Conservation (phyloP, 345 rosid genomes). For the Angophora floribunda region DNA sequence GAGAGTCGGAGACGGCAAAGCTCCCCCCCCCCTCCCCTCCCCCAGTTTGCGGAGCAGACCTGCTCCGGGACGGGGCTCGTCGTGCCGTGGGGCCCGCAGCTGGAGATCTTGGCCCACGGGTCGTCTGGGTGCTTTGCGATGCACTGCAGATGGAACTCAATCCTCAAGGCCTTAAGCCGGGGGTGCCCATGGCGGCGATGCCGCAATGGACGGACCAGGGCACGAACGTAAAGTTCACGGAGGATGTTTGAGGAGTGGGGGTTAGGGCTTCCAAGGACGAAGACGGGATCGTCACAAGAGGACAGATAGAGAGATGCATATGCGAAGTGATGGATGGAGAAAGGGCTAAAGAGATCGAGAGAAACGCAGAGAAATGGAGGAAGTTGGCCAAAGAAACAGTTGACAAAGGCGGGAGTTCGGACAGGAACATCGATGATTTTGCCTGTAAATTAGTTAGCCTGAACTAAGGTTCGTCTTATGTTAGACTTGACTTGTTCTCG, state of each 20-base stretch:
- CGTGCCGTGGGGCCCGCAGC: slow-evolving; percentile 13
- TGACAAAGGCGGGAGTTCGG: slow-evolving; percentile 19
- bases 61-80: background rate
- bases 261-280: slow-evolving; percentile 1
- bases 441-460: background rate
- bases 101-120: slow-evolving; percentile 19
- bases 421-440: slow-evolving; percentile 16
- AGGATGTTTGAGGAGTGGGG: slow-evolving; percentile 23
- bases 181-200: slow-evolving; percentile 31
- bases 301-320: slow-evolving; percentile 3
- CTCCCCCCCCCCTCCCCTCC: background rate
- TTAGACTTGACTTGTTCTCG: background rate
- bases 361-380: slow-evolving; percentile 25
- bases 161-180: slow-evolving; percentile 17
- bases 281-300: slow-evolving; percentile 3
- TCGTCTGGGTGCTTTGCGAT: slow-evolving; percentile 23
- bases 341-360: slow-evolving; percentile 9
- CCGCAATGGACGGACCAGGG: slow-evolving; percentile 30
- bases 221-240: slow-evolving; percentile 6
- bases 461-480: background rate
- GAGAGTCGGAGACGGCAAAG: slow-evolving; percentile 2
- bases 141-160: slow-evolving; percentile 25
- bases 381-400: slow-evolving; percentile 10
- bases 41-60: background rate
- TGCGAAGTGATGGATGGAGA: slow-evolving; percentile 19